Evolutionary conservation across 768 basidiomycete genomes (phyloP).

Genomic region (Phaeotremella fagi): DNA sequence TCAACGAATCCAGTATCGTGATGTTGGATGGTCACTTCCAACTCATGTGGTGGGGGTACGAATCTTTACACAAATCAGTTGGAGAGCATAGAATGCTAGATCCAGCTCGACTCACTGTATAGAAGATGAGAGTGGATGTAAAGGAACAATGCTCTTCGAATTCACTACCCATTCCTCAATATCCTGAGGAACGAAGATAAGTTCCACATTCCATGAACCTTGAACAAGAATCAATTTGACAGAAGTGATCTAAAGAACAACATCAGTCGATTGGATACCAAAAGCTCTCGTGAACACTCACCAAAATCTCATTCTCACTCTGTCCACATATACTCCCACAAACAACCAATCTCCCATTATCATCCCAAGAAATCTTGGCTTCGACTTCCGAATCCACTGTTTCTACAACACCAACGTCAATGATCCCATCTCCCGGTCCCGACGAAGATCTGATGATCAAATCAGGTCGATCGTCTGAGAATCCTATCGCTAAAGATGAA

Average conservation of each 20-base stretch:
- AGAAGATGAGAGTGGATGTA: slow-evolving; percentile 5
- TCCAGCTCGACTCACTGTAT: slow-evolving; percentile 18
- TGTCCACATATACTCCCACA: slow-evolving; percentile 59
- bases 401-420: slow-evolving; percentile 52
- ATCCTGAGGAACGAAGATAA: slow-evolving; percentile 54
- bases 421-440: background rate
- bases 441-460: slow-evolving; percentile 55
- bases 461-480: slow-evolving; percentile 55
- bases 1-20: slow-evolving; percentile 69
- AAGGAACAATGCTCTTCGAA: slow-evolving; percentile 1
- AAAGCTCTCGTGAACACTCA: slow-evolving; percentile 44
- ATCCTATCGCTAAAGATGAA: slow-evolving; percentile 58
- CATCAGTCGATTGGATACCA: background rate
- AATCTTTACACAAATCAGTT: slow-evolving; percentile 29
- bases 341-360: slow-evolving; percentile 58
- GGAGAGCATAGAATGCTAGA: background rate
- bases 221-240: slow-evolving; percentile 51
- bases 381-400: slow-evolving; percentile 34
- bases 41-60: slow-evolving; percentile 57
- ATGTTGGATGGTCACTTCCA: slow-evolving; percentile 59
- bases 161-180: slow-evolving; percentile 12
- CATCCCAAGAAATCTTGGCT: slow-evolving; percentile 59
- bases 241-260: slow-evolving; percentile 14
- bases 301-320: slow-evolving; percentile 56
- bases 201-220: slow-evolving; percentile 63